Evolutionary conservation across 768 basidiomycete genomes (phyloP).

Genomic region (Hortiboletus campestris): DNA sequence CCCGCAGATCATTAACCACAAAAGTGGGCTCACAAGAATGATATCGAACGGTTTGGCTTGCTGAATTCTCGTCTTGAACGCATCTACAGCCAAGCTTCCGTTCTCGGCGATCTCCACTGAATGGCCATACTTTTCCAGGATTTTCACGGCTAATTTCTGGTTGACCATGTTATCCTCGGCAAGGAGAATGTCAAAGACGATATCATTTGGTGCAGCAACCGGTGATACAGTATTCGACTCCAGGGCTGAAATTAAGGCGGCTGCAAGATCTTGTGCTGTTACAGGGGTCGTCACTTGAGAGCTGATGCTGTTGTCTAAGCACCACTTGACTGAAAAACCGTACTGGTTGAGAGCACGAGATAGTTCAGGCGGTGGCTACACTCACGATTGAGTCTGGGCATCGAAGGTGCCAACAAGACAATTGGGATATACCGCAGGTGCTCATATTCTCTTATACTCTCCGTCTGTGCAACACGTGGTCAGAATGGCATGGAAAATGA

Average conservation of each 20-base stretch:
- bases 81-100: constrained; percentile 89
- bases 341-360: constrained; percentile 2
- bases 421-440: constrained; percentile 96
- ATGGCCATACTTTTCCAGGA: constrained; percentile 94
- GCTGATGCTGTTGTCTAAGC: constrained; percentile 92
- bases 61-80: constrained; percentile 75
- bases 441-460: constrained; percentile 86
- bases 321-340: constrained; percentile 77
- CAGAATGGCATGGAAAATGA: neutral
- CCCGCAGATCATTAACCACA: neutral
- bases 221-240: constrained; percentile 94
- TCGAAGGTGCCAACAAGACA: constrained; percentile 79
- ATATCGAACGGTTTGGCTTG: constrained; percentile 82
- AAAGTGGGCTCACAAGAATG: constrained; percentile 65
- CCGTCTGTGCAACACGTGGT: constrained; percentile 56
- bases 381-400: constrained; percentile 75
- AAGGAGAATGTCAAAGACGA: constrained; percentile 87
- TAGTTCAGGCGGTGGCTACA: neutral
- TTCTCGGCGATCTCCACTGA: constrained; percentile 97
- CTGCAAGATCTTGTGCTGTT: constrained; percentile 81
- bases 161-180: constrained; percentile 97
- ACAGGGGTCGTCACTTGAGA: constrained; percentile 93
- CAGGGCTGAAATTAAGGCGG: constrained; percentile 89
- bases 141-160: constrained; percentile 94
- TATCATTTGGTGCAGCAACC: constrained; percentile 80